These are phyloP conservation scores for Simplicillium sp. DNA, from an alignment of 2,329 filamentous ascomycete genomes.

Conservation along the genomic window DNA sequence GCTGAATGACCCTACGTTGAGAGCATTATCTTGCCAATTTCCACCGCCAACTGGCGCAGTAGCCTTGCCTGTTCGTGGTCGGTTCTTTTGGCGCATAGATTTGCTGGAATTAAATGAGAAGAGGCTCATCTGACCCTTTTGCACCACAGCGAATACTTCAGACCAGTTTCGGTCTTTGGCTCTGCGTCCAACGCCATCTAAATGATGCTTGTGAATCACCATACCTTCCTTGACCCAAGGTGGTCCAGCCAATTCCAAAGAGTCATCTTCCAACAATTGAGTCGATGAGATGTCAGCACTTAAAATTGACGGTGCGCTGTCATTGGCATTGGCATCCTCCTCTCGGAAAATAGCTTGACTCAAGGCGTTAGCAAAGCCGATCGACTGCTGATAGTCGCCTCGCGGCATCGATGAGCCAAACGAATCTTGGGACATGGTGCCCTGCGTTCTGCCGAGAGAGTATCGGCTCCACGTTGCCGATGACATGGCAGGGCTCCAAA, in stretches of 20 bases:
- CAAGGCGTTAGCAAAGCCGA: conserved; percentile 93
- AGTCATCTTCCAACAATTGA: conserved; percentile 82
- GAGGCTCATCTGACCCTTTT: conserved; percentile 86
- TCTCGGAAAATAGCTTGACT: conserved; percentile 96
- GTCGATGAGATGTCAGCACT: conserved; percentile 51
- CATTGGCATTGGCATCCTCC: conserved; percentile 51
- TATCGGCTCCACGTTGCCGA: conserved; percentile 97
- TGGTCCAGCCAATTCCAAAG: conserved; percentile 81
- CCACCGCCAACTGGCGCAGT: conserved; percentile 76
- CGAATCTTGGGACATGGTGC: conserved; percentile 87
- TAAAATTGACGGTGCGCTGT: conserved; percentile 36
- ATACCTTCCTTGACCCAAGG: conserved; percentile 98
- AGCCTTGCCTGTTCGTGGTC: conserved; percentile 38
- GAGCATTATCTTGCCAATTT: conserved; percentile 97
- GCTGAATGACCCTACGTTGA: conserved; percentile 77
- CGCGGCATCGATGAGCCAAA: conserved; percentile 68
- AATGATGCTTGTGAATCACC: conserved; percentile 90
- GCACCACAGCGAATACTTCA: conserved; percentile 91
- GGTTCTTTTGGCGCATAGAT: conserved; percentile 59
- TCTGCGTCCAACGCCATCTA: conserved; percentile 83
- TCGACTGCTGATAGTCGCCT: conserved; percentile 86
- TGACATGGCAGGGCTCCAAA: conserved; percentile 77
- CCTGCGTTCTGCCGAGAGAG: conserved; percentile 82
- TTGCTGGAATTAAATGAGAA: conserved; percentile 89
- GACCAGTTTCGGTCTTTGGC: conserved; percentile 91